Base-by-base conservation (phyloP, 192 early-diverging fungal species). In the Pilaira anomala region DNA sequence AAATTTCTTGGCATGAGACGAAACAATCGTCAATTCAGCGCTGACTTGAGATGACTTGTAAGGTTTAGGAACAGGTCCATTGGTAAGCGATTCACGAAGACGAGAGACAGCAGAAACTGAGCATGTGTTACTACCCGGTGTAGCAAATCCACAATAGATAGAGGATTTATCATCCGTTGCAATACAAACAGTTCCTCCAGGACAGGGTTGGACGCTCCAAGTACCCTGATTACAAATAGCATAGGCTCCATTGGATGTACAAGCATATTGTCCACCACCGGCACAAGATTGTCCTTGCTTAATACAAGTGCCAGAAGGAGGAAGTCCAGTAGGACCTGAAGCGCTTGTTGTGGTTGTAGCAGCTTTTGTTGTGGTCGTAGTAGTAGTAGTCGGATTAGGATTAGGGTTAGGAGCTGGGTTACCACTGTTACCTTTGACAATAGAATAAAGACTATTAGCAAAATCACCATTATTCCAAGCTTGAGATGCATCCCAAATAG, bases 401-500 rank as follows among this genome's bases (percentile, higher is more conserved):
- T 24, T 19, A 39, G 30, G 9, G 1, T 21, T n/a, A 40, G 33
- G 19, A 16, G 25, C 19, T 16, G 39, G 4, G 2, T 68, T 68
- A 3, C 63, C 51, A 29, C 22, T 16, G 12, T 41, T 46, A 29
- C 40, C 19, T 14, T 69, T 59, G 56, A 69, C 60, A 14, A 69
- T 9, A 13, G 33, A 12, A 42, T 52, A 61, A 19, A 73, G 36
- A 29, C 62, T 65, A 12, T 12, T 12, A 39, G 73, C 73, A 59
- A 66, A 69, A 21, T 61, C 66, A 45, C 59, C 48, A 55, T 87
- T 87, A 11, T 36, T 65, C 49, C 81, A 83, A 1, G 85, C 71
- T 63, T 88, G 86, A 24, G 86, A 88, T 0, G 81, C 80, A 68
- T 91, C 88, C 88, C 89, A 91, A 55, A 87, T 76, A 84, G 85